phyloP scores from a whole-genome alignment of 108 stramenopile genomes.

The Mediolabrus comicus region DNA sequence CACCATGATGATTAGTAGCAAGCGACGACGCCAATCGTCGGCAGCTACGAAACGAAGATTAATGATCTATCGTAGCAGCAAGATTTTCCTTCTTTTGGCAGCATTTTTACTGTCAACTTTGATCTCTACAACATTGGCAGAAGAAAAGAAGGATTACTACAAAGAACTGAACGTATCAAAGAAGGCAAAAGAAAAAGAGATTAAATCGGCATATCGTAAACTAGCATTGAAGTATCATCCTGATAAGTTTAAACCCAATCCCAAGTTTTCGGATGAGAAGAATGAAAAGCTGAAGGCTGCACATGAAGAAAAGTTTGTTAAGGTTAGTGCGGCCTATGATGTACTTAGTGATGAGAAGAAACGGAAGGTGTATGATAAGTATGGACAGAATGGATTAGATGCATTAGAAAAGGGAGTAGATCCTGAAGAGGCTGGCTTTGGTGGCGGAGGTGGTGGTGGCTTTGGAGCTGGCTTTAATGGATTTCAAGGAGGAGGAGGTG shows the following conservation, averaged over 20 bases:
- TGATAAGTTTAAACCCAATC: constrained; percentile 58
- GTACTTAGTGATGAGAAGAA: constrained; percentile 82
- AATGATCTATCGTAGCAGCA: background rate
- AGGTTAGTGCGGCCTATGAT: constrained; percentile 73
- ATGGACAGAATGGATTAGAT: constrained; percentile 79
- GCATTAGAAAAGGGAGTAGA: constrained; percentile 65
- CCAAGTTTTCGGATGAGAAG: constrained; percentile 30
- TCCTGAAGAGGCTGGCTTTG: constrained; percentile 67
- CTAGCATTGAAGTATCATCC: constrained; percentile 69
- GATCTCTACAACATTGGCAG: background rate
- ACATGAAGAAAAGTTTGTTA: constrained; percentile 67
- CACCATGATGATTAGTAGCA: background rate
- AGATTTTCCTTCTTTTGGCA: background rate
- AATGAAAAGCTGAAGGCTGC: constrained; percentile 55
- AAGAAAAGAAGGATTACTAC: constrained; percentile 51
- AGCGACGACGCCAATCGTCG: too few relatives aligned
- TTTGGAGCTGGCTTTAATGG: constrained; percentile 9
- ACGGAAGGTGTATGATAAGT: constrained; percentile 79
- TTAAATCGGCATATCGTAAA: constrained; percentile 67
- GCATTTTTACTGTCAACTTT: background rate
- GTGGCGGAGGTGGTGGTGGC: constrained; percentile 44
- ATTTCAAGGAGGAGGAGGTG: constrained; percentile 22
- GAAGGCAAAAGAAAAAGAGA: constrained; percentile 53
- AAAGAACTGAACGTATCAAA: constrained; percentile 50
- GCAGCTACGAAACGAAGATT: background rate